Base-by-base conservation (phyloP, 352 stramenopile species). In the Globisporangium lucens region DNA sequence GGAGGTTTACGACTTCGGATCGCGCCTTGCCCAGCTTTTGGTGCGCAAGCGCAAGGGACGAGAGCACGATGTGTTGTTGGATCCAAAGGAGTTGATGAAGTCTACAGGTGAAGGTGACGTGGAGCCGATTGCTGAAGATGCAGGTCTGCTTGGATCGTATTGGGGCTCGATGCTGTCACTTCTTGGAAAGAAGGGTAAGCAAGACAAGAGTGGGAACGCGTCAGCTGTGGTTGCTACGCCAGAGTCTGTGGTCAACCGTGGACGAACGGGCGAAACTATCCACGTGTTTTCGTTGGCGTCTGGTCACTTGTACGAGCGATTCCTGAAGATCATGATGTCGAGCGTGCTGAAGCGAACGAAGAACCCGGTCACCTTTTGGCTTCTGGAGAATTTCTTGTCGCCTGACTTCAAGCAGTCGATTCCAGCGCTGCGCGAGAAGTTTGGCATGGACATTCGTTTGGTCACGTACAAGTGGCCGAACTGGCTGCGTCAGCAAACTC, bases 391-490 rank as follows among this genome's bases (percentile, higher is more conserved):
- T 72, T 99, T 99, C 72, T 71, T 99, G 46, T 99, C 97, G 3
- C 97, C 98, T 10, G 81, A 93, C 17, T 99, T 99, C 79, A 99
- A 99, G 79, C 80, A 87, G 27, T 95, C 88, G 43, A 95, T 98
- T 17, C 84, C 81, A n/a, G 89, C 82, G 15, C 87, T 99, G 69
- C 95, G 94, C 4, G 79, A 96, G 61, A 78, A 88, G 59, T 98
- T 94, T 53, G 97, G 97, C 63, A 99, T 99, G 80, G 90, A 99
- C 60, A 97, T 99, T 57, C 97, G 92, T 61, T 98, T 99, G 63
- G 97, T 99, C n/a, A 99, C 97, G 36, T 99, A 99, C 89, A 99
- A 99, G 77, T 99, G 98, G 98, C 98, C 98, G 3, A 97, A 99
- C 74, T 99, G 97, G 98, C 75, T 99, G 67, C 90, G 94, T 46